Evolutionary conservation across 2,329 filamentous ascomycete species (phyloP), one percentile per base, ranked within the genome.

Genomic region (Sarocladium brachiariae): DNA sequence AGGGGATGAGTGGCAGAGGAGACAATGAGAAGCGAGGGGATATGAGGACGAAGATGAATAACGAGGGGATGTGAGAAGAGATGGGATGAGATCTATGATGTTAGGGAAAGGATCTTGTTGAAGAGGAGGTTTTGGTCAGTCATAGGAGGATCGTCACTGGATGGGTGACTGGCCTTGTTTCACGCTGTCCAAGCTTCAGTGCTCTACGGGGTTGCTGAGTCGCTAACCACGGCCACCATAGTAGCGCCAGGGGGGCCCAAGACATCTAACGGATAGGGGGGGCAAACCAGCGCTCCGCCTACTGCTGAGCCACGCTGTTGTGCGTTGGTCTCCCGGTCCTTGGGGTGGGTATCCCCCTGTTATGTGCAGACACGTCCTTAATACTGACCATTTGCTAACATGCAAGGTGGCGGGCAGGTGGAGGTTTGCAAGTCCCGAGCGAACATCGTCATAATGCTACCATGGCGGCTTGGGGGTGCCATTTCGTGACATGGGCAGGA

Each of bases 361-460:
- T 25, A 30, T 48, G 21, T n/a, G 25, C 14, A 25, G 5, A 27
- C 45, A 13, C 21, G 8, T 25, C 25, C 10, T 16, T 30, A 13
- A 19, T 23, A 10, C 6, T n/a, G n/a, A n/a, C 8, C 18, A 27
- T 10, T 21, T 18, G 30, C 45, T 48, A 48, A 31, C 45, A 48
- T n/a, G 27, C 4, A n/a, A 34, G 45, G 7, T 48, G 25, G 25
- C 45, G 45, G 25, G 30, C 27, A 27, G 45, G n/a, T n/a, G n/a
- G n/a, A n/a, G n/a, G 24, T 34, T 3, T 3, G 13, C 45, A 48
- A 48, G 4, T 48, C 45, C 45, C 45, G 45, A 19, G 25, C 11
- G 21, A 48, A 34, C 27, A 21, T 48, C 45, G 45, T 48, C 45
- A 48, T 48, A 48, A 48, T 48, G 45, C 45, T 33, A 48, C 45